Evolutionary conservation across 2,329 filamentous ascomycete species (phyloP).

Genomic region (Trichophaea hybrida): DNA sequence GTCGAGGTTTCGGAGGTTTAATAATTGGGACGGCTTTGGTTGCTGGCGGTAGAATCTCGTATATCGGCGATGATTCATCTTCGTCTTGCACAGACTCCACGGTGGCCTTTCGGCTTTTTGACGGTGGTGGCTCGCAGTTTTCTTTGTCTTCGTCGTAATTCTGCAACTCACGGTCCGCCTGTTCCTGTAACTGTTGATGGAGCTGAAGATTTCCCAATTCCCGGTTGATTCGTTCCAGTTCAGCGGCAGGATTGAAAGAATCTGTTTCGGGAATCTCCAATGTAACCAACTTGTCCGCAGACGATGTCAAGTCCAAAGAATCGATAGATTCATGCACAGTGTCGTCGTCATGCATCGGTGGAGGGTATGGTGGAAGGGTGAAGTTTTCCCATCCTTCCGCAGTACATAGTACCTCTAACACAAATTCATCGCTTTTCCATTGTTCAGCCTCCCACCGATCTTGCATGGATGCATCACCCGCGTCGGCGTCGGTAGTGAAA

Average conservation of each 20-base stretch:
- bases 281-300: slow-evolving; percentile 7
- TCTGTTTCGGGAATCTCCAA: slow-evolving; percentile 3
- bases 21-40: not conserved
- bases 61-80: slow-evolving; percentile 3
- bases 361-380: not conserved
- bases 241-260: slow-evolving; percentile 11
- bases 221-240: slow-evolving; percentile 18
- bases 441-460: slow-evolving; percentile 16
- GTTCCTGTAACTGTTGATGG: slow-evolving; percentile 2
- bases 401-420: slow-evolving; percentile 13
- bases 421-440: slow-evolving; percentile 17
- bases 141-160: slow-evolving; percentile 18
- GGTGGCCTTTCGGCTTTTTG: slow-evolving; percentile 11
- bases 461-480: slow-evolving; percentile 9
- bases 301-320: slow-evolving; percentile 6
- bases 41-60: not conserved
- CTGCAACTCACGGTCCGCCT: slow-evolving; percentile 3
- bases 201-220: slow-evolving; percentile 12
- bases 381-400: slow-evolving; percentile 15
- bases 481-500: slow-evolving; percentile 9
- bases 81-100: slow-evolving; percentile 20
- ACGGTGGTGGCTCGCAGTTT: slow-evolving; percentile 9
- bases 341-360: not conserved
- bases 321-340: not conserved
- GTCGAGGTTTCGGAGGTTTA: not conserved